A percentile compares a stretch with the other conserved stretches of the same genome.
Evolutionary conservation across 768 basidiomycete genomes (phyloP).

Genomic region (Gymnopilus junonius): DNA sequence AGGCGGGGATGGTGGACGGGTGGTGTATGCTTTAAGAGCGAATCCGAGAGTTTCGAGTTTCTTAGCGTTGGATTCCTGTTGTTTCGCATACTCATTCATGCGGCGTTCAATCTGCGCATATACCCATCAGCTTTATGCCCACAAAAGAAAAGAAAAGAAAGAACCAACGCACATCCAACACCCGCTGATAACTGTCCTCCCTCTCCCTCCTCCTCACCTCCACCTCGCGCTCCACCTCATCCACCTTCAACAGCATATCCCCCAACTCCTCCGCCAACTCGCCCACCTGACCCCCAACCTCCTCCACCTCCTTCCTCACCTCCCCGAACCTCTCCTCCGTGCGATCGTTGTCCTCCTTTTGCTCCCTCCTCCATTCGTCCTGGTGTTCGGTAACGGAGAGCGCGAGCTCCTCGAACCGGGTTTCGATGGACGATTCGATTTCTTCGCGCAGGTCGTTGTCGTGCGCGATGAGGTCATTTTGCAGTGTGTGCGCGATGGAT

Average conservation of each 20-base stretch:
- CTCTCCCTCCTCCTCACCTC: constrained; percentile 10
- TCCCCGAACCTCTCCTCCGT: background rate
- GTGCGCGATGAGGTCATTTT: constrained; percentile 16
- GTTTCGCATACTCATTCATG: constrained; percentile 8
- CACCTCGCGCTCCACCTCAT: constrained; percentile 9
- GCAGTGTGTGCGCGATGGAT: constrained; percentile 5
- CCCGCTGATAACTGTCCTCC: constrained; percentile 1
- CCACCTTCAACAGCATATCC: constrained; percentile 11
- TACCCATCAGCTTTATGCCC: constrained; percentile 4
- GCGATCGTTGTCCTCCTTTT: background rate
- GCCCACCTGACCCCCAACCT: constrained; percentile 11
- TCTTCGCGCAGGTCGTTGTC: constrained; percentile 8
- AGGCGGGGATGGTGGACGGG: constrained; percentile 18
- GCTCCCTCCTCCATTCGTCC: constrained; percentile 9
- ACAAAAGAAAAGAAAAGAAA: background rate
- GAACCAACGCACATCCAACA: constrained; percentile 3
- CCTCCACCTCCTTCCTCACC: background rate
- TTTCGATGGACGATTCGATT: constrained; percentile 14
- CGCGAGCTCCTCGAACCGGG: constrained; percentile 15
- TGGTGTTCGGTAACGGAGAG: background rate
- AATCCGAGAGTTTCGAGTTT: constrained; percentile 21
- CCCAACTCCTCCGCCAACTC: constrained; percentile 19
- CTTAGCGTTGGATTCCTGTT: constrained; percentile 18
- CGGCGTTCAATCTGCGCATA: constrained; percentile 12
- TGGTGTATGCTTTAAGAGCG: constrained; percentile 27